Base-by-base conservation (phyloP, 805 yeast species). In the Zygotorulaspora florentina region DNA sequence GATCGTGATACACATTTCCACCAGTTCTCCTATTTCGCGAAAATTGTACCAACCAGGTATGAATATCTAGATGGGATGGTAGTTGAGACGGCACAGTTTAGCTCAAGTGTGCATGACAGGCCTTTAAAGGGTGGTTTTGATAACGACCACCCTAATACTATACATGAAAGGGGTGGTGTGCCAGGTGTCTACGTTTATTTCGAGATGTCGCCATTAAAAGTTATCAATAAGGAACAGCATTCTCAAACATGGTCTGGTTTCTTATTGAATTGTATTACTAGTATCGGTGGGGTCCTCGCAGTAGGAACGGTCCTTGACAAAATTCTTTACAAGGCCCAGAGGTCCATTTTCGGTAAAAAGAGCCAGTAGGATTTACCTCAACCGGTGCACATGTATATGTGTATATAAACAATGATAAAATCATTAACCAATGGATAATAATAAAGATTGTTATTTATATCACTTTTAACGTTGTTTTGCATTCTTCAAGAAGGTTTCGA, bases 191-290 rank as follows among this genome's bases (percentile, higher is more conserved):
- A 81, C 65, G 79, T 93, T 70, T 73, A 82, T 57, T 90, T 90
- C 68, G 98, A 93, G 59, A 89, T 93, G 65, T 83, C 95, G 46
- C 96, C 98, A 9, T 73, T 93, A 72, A 88, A 89, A 62, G 89
- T 93, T 42, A 86, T 90, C 59, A 88, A 91, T 68, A 75, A 79
- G 47, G 95, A 93, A 65, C 81, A 69, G 39, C 73, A 72, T 47
- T 63, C 65, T 13, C 84, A 82, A 62, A 76, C 93, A 1, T 85
- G 93, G 83, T 83, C 90, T 26, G 86, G 89, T 1, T 89, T 90
- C 61, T 58, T 88, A 20, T 70, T 89, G 48, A 88, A 90, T 29
- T 87, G 86, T 23, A 80, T 93, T 54, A 85, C 96, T 45, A 87
- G 95, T 7, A 76, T 91, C 34, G 98, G 97, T 8, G 97, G 98